Base-by-base conservation (phyloP, 2,329 filamentous ascomycete genomes). In the Xylariaceae sp. region DNA sequence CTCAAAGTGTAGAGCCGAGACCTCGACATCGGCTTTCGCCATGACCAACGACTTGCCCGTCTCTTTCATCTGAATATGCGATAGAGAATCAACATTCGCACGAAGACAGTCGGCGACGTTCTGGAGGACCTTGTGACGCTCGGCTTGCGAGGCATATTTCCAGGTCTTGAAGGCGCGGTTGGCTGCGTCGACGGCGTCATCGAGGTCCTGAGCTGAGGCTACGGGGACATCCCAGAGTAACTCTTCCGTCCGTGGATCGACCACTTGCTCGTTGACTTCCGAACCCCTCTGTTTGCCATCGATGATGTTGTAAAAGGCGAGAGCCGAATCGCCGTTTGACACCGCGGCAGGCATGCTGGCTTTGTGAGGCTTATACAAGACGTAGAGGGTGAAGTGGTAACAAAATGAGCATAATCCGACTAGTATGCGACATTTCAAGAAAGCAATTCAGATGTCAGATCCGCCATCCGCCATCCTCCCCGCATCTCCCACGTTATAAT, bases 41-140 rank as follows among this genome's bases (percentile, higher is more conserved):
- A 77, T 68, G 19, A 73, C 56, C 31, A 45, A 63, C 5, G 81
- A 82, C 67, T 84, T 84, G n/a, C 82, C 81, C 21, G 78, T 79
- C 68, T 83, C 81, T 50, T 71, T 74, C 63, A 74, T 75, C 34
- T 83, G 68, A 8, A 83, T 70, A 33, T 74, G 73, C 12, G 73
- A 69, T 44, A 85, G 71, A 46, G 79, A 75, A 0, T 76, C 71
- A 5, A 72, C 67, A 40, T 81, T 73, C 4, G 71, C 68, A 31
- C 72, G 66, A 17, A 82, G 66, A 9, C 73, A 68, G 12, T 78
- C 74, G 33, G 75, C 74, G 23, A 80, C 71, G 45, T 74, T 73
- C 33, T 70, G 67, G 6, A 82, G 67, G 11, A 73, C 66, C 4
- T 71, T 70, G 34, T 76, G 71, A 31, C 81, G 74, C 61, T 82